Evolutionary conservation across 2,329 filamentous ascomycete genomes (phyloP).

Genomic region (Helicocarpus griseus): DNA sequence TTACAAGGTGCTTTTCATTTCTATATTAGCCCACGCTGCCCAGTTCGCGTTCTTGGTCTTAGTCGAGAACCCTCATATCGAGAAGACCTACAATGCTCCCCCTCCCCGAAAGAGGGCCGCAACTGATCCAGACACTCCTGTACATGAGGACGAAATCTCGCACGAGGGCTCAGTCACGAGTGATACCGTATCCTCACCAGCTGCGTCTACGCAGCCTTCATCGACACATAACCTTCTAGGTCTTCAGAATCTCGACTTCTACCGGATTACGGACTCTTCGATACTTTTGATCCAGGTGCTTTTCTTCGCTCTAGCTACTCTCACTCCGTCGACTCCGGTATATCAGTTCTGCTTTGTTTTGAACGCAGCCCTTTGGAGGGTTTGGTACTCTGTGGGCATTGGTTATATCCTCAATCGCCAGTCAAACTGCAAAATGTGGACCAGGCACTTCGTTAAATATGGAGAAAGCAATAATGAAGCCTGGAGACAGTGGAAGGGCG

Average conservation of each 20-base stretch:
- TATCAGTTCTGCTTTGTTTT: constrained; percentile 72
- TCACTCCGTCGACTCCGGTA: constrained; percentile 65
- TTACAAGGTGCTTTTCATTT: constrained; percentile 95
- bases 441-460: constrained; percentile 92
- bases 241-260: constrained; percentile 72
- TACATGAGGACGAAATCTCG: constrained; percentile 21
- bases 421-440: constrained; percentile 88
- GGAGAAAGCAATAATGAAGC: constrained; percentile 84
- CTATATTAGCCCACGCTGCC: constrained; percentile 83
- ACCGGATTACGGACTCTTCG: constrained; percentile 75
- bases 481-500: constrained; percentile 95
- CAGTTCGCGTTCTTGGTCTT: constrained; percentile 87
- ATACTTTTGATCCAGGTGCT: constrained; percentile 69
- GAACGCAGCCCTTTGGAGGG: constrained; percentile 71
- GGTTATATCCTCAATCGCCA: constrained; percentile 77
- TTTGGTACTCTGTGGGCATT: constrained; percentile 87
- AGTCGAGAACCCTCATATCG: constrained; percentile 95
- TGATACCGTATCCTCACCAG: constrained; percentile 28
- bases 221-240: constrained; percentile 78
- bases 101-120: constrained; percentile 51
- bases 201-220: constrained; percentile 46
- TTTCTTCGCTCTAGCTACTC: constrained; percentile 60
- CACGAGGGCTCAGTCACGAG: constrained; percentile 25
- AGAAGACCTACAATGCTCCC: constrained; percentile 92
- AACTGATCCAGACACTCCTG: constrained; percentile 20